Conservation (phyloP, 257 asterid species). For the Fraxinus anomala region DNA sequence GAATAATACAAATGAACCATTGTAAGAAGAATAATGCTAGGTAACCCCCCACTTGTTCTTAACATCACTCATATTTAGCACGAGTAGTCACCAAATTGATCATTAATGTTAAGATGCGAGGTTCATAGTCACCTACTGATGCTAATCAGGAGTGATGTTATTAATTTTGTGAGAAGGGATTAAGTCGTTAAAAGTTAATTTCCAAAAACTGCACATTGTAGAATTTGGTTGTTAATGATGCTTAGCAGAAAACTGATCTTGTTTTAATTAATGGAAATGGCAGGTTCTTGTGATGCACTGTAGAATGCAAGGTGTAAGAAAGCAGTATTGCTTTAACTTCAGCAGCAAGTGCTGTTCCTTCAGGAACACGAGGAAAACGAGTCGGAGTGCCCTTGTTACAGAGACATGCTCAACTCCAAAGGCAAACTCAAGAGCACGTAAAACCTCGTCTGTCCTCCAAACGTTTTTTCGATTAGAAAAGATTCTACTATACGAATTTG, state of each 20-base stretch:
- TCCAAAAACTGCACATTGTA: no score
- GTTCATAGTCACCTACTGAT: no score
- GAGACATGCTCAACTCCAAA: slow-evolving; percentile 21
- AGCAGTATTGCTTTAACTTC: slow-evolving; percentile 44
- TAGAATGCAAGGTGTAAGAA: slow-evolving; percentile 40
- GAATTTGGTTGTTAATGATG: no score
- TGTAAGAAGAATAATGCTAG: no score
- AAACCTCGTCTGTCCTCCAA: neutral
- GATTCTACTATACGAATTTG: neutral
- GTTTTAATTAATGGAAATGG: neutral
- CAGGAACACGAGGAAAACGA: slow-evolving; percentile 50
- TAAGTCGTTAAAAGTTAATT: no score
- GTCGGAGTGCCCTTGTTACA: slow-evolving; percentile 49
- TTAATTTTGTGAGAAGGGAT: no score
- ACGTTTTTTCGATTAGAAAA: neutral
- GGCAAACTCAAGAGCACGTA: slow-evolving; percentile 52
- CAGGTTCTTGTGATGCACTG: slow-evolving; percentile 33
- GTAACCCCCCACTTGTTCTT: no score
- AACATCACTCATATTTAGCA: no score
- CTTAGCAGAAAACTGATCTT: neutral
- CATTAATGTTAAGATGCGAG: no score
- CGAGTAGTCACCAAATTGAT: no score
- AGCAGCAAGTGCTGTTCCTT: slow-evolving; percentile 48
- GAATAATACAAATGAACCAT: neutral
- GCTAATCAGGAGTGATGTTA: no score